Base-by-base conservation (phyloP, 345 rosid genomes). In the Bruguiera parviflora region DNA sequence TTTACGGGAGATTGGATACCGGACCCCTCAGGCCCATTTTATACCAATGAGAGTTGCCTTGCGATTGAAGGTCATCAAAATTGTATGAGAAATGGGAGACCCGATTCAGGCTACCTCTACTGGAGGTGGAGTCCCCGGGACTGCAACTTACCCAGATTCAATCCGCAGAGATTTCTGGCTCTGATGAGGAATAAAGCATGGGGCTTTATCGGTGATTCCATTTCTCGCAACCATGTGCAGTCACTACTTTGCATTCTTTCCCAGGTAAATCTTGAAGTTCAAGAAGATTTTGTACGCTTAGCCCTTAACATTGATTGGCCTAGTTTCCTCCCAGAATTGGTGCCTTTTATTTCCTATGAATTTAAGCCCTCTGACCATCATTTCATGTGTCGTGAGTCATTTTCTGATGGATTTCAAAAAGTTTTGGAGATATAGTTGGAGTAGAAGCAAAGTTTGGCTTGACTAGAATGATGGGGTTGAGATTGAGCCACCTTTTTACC, bases 161-260 rank as follows among this genome's bases (percentile, higher is more conserved):
- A 64, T 63, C 73, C 76, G 0, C 2, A 53, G 6, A 77, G 59
- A 37, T 71, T 77, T 72, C 76, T 77, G 28, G 18, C 67, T 6
- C 57, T 71, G 27, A 77, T 77, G 80, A 67, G 70, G 70, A 58
- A 63, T 22, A 77, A 77, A 58, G 72, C 76, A 1, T 71, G 75
- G 76, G 80, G 65, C 5, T 77, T 77, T 13, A 77, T 77, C 28
- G 80, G 80, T n/a, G 80, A 77, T 63, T 77, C 80, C 16, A 77
- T 77, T 22, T 77, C 80, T 9, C 75, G 80, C 33, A 77, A 77
- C 58, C 80, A 77, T 63, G 76, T 77, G 8, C 80, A 77, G 68
- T 77, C 80, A 20, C 64, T 77, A 35, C 70, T 77, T 32, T 77
- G 80, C 70, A 77, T 63, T 77, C 80, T 77, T 55, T 77, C 80